phyloP scores from a whole-genome alignment of 345 rosid species.

The Hibiscus trionum region DNA sequence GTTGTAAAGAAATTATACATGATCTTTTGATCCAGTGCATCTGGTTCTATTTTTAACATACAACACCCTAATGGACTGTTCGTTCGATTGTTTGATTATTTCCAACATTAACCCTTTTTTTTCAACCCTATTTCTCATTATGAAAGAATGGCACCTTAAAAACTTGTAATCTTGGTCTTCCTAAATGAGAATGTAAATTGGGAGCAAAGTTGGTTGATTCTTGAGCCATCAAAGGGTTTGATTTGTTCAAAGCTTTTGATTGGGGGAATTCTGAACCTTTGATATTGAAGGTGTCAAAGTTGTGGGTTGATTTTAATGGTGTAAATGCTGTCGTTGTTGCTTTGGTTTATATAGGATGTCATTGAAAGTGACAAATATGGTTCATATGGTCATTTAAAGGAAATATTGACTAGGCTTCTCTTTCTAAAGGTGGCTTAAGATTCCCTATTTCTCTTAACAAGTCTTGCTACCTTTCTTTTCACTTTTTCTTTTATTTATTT shows the following conservation, averaged over 20 bases:
- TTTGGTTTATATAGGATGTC: background rate
- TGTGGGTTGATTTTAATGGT: background rate
- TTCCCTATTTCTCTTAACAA: background rate
- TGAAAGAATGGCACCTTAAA: too few species aligned
- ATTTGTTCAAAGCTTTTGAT: background rate
- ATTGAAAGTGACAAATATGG: constrained; percentile 3
- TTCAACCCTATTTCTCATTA: too few species aligned
- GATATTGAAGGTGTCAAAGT: constrained; percentile 2
- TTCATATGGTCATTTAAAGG: background rate
- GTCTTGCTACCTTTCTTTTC: background rate
- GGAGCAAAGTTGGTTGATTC: too few species aligned
- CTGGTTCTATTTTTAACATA: too few species aligned
- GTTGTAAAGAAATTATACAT: too few species aligned
- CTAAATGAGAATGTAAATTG: too few species aligned
- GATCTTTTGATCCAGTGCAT: too few species aligned
- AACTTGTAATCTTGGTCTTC: too few species aligned
- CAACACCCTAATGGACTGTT: too few species aligned
- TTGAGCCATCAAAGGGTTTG: background rate
- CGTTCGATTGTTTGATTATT: too few species aligned
- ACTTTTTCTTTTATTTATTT: background rate
- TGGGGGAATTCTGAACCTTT: background rate
- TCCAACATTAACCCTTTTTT: too few species aligned
- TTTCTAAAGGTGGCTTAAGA: background rate
- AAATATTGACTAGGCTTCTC: background rate
- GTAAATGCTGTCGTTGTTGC: background rate